Evolutionary conservation across 176 grass and related monocot species (phyloP).

Genomic region (Panicum miliaceum): DNA sequence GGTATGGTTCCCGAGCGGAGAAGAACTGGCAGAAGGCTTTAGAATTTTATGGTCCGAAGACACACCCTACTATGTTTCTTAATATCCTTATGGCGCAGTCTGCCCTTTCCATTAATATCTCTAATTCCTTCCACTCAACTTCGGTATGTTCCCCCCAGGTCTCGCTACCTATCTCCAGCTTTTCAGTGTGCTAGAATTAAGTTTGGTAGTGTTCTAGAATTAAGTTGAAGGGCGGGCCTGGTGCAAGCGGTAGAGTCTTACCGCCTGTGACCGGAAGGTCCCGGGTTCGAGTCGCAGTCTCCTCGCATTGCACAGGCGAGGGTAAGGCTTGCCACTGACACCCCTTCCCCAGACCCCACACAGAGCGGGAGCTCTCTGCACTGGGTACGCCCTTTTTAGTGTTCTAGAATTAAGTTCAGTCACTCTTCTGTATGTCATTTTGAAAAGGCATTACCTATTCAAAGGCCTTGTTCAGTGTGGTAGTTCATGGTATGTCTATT

Average conservation of each 20-base stretch:
- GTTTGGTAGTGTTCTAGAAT: background rate
- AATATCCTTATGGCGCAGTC: constrained; percentile 90
- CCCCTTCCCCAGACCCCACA: no score
- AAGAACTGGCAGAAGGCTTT: constrained; percentile 86
- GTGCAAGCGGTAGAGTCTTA: no score
- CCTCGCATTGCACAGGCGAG: no score
- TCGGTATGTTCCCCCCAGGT: constrained; percentile 57
- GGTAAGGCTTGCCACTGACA: no score
- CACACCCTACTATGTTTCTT: constrained; percentile 85
- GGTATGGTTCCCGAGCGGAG: constrained; percentile 85
- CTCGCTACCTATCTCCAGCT: constrained; percentile 9
- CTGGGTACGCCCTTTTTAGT: no score
- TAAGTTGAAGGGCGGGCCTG: no score
- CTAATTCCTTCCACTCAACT: constrained; percentile 59
- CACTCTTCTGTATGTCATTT: constrained; percentile 16
- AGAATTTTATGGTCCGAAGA: constrained; percentile 88
- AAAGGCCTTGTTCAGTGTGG: background rate
- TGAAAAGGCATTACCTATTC: constrained; percentile 2
- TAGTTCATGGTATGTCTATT: constrained; percentile 13
- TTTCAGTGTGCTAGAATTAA: constrained; percentile 22
- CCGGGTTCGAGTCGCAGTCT: no score
- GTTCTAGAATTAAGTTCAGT: constrained; percentile 1
- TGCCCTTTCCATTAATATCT: constrained; percentile 61
- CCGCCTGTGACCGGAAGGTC: no score
- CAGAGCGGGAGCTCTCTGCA: no score